These are phyloP conservation scores for Chamaecrista fasciculata DNA, from an alignment of 306 rosid genomes.

Conservation along the genomic window DNA sequence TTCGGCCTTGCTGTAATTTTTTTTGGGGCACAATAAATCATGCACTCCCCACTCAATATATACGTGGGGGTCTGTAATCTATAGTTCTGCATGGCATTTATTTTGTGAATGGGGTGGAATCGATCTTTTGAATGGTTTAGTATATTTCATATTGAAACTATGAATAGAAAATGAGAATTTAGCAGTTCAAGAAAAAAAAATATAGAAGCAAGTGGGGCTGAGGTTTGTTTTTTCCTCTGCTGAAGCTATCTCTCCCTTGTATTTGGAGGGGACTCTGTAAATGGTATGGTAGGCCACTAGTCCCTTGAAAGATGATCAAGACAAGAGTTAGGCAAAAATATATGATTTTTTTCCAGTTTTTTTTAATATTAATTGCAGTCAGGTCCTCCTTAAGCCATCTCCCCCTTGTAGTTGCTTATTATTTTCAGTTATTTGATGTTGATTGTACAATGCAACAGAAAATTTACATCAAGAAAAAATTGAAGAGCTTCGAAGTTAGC, in stretches of 20 bases:
- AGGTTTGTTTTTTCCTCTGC: background rate
- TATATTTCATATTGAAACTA: background rate
- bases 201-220: background rate
- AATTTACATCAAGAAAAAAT: no score
- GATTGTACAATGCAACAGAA: no score
- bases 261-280: conserved; percentile 24
- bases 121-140: background rate
- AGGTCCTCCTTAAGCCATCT: background rate
- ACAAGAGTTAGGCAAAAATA: background rate
- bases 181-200: conserved; percentile 1
- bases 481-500: no score
- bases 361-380: background rate
- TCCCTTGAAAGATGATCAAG: conserved; percentile 18
- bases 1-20: background rate
- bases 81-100: background rate
- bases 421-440: no score
- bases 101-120: background rate
- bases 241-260: background rate
- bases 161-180: background rate
- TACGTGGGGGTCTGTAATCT: background rate
- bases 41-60: background rate
- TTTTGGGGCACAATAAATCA: background rate
- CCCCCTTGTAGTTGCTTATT: background rate
- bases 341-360: background rate
- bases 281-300: conserved; percentile 8